Evolutionary conservation across 2,329 filamentous ascomycete species (phyloP), one percentile per base, ranked within the genome.

Genomic region (Blumeriella jaapii): DNA sequence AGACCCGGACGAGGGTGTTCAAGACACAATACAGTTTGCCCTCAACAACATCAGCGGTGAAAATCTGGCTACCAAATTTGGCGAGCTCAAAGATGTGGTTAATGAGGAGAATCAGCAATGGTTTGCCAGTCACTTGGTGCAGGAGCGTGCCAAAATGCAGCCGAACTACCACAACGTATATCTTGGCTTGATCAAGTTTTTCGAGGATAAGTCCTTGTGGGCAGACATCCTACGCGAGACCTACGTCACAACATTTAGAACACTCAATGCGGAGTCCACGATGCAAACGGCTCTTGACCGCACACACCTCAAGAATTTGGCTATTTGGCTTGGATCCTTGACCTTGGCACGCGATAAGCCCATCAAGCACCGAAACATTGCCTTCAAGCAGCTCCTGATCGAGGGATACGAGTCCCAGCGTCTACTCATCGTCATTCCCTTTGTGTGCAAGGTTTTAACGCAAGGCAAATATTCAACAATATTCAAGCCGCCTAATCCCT

Each of bases 91-190:
- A 31, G 78, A 84, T 24, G 75, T 82, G 28, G 63, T 98, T 30
- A 77, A 85, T 32, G 74, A 81, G 34, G 77, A 78, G 47, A 81
- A 95, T 56, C 82, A 93, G 52, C 85, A 93, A 54, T 98, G 91
- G 91, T 98, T 98, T 54, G 91, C 93, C 5, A 78, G 78, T 30
- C 93, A 96, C 53, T 68, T 98, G 7, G 91, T 98, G 2, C 89
- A 95, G 54, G 84, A 95, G 56, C 84, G 93, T 29, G 93, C 89
- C 19, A 96, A 95, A 60, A 79, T 94, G 66, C 89, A 98, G 56
- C 87, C 89, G 5, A 98, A 98, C 58, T 96, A 93, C 54, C 91
- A 98, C 50, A 72, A 82, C 40, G 74, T 98, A 14, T 98, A 98
- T 55, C 71, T 96, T 31, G 83, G 94, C 50, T 71, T 98, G 33